Conservation (phyloP, 805 yeast genomes). For the Kregervanrija fluxuum region DNA sequence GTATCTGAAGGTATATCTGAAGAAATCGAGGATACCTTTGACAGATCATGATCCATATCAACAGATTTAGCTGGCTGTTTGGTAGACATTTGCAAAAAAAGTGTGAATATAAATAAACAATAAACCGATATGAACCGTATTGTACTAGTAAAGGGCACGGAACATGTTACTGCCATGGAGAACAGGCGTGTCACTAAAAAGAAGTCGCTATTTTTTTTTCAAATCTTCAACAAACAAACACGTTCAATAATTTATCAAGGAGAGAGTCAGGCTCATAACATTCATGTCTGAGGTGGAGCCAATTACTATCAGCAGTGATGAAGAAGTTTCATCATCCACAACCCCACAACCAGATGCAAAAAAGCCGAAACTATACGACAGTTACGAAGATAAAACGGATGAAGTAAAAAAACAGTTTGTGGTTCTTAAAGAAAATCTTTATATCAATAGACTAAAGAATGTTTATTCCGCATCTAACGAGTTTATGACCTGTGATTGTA, state of each 20-base stretch:
- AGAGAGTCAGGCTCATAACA: background rate
- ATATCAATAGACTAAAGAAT: conserved; percentile 57
- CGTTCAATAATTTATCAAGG: too few relatives aligned
- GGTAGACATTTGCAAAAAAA: too few relatives aligned
- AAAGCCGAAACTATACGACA: conserved; percentile 24
- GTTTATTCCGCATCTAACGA: conserved; percentile 61
- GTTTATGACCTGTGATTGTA: conserved; percentile 87
- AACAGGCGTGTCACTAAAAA: too few relatives aligned
- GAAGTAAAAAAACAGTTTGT: conserved; percentile 62
- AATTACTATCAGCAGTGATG: background rate
- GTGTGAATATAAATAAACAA: too few relatives aligned
- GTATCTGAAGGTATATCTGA: background rate
- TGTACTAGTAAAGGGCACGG: too few relatives aligned
- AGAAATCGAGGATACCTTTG: too few relatives aligned
- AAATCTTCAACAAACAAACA: too few relatives aligned
- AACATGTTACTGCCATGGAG: too few relatives aligned
- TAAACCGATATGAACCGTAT: too few relatives aligned
- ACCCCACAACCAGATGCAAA: conserved; percentile 14
- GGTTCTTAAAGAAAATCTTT: conserved; percentile 51
- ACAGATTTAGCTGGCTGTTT: too few relatives aligned
- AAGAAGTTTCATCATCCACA: conserved; percentile 10
- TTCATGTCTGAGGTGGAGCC: conserved; percentile 2
- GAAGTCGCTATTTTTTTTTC: too few relatives aligned
- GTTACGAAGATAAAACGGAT: conserved; percentile 50
- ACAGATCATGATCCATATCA: too few relatives aligned